phyloP scores from a whole-genome alignment of 495 filamentous ascomycete genomes.

The Darksidea phi region DNA sequence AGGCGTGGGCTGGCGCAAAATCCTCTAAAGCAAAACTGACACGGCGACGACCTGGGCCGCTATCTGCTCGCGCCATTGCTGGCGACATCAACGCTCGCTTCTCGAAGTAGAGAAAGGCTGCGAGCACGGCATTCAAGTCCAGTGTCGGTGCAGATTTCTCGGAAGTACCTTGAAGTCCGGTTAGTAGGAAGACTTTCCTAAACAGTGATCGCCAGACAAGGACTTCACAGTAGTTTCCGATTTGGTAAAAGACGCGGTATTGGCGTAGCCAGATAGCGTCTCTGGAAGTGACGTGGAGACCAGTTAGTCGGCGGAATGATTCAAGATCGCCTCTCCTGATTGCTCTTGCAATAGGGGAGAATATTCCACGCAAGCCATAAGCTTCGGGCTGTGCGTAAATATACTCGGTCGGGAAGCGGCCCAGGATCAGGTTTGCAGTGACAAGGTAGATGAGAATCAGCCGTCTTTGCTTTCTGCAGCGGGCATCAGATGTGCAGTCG shows the following conservation, averaged over 20 bases:
- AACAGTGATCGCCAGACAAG: conserved; percentile 83
- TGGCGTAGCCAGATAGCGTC: conserved; percentile 67
- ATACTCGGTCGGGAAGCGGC: conserved; percentile 69
- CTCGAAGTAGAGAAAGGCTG: conserved; percentile 47
- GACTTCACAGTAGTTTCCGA: conserved; percentile 71
- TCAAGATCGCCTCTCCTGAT: conserved; percentile 77
- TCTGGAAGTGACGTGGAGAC: conserved; percentile 45
- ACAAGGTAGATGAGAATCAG: conserved; percentile 84
- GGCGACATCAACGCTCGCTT: conserved; percentile 20
- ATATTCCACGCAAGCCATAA: conserved; percentile 64
- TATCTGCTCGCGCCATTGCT: conserved; percentile 15
- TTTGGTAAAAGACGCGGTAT: conserved; percentile 70
- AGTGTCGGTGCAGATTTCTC: conserved; percentile 56
- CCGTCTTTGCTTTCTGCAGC: conserved; percentile 67
- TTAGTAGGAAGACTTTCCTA: conserved; percentile 70
- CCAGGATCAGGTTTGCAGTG: conserved; percentile 77
- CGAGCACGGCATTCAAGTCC: conserved; percentile 55
- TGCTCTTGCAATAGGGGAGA: conserved; percentile 69
- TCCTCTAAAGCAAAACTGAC: conserved; percentile 40
- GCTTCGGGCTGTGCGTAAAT: conserved; percentile 74
- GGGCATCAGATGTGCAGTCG: conserved; percentile 60
- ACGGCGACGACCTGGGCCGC: conserved; percentile 27
- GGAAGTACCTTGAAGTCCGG: conserved; percentile 53
- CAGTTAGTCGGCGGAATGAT: conserved; percentile 64
- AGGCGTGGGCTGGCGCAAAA: conserved; percentile 25